These are phyloP conservation scores for Delphinella strobiligena DNA, from an alignment of 2,329 filamentous ascomycete genomes.

Conservation along the genomic window DNA sequence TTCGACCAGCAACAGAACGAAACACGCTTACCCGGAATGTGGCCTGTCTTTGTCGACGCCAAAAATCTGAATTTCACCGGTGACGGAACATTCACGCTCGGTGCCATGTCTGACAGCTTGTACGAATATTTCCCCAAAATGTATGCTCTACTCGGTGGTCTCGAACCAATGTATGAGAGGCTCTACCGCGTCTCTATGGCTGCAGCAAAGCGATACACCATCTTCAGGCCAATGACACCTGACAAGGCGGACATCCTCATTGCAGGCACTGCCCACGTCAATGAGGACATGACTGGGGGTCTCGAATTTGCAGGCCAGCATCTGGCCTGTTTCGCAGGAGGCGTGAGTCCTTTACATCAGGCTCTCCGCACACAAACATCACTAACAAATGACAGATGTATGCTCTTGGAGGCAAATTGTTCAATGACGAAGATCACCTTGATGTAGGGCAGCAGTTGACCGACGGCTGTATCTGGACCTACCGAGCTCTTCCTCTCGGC, in stretches of 20 bases:
- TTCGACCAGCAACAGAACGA: conserved; percentile 30
- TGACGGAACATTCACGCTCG: conserved; percentile 25
- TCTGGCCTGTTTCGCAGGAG: conserved; percentile 48
- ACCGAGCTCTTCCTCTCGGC: conserved; percentile 42
- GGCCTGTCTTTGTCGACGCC: conserved; percentile 33
- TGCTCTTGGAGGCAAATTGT: conserved; percentile 46
- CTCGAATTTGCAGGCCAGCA: conserved; percentile 44
- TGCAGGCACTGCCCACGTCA: conserved; percentile 30
- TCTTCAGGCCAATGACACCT: conserved; percentile 39
- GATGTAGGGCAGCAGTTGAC: conserved; percentile 45
- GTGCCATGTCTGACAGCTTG: conserved; percentile 24
- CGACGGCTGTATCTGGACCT: conserved; percentile 52
- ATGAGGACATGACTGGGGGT: conserved; percentile 9
- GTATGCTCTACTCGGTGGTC: conserved; percentile 34
- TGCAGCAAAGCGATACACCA: conserved; percentile 30
- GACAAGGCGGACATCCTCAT: conserved; percentile 35
- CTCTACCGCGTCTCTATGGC: conserved; percentile 43
- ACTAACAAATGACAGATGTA: too few relatives aligned
- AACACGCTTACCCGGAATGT: conserved; percentile 35
- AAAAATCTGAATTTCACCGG: conserved; percentile 27
- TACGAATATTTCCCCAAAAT: conserved; percentile 37
- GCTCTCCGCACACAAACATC: too few relatives aligned
- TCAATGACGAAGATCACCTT: conserved; percentile 42
- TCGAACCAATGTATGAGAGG: conserved; percentile 33
- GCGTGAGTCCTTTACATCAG: too few relatives aligned